Percentiles rank a stretch among this genome's conserved stretches.
These are phyloP conservation scores for Fusarium pseudoanthophilum DNA, from an alignment of 2,329 filamentous ascomycete species.

Conservation along the genomic window DNA sequence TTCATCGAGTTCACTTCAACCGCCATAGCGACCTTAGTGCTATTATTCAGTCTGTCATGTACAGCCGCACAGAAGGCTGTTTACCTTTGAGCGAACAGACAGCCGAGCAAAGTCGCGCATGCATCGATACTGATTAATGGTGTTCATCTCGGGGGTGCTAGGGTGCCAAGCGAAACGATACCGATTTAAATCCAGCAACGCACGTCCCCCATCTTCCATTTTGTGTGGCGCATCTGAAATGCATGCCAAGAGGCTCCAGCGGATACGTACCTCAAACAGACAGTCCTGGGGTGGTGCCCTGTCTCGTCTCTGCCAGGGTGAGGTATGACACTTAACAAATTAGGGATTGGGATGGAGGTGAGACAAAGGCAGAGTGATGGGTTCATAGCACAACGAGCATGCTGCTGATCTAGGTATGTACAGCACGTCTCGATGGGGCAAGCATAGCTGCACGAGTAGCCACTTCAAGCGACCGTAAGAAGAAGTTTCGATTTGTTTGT, in stretches of 20 bases:
- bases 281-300: neutral
- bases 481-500: neutral
- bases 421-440: neutral
- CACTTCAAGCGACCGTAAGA: neutral
- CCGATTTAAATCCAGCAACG: constrained; percentile 37
- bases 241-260: constrained; percentile 21
- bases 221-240: constrained; percentile 32
- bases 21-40: neutral
- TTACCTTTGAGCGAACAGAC: neutral
- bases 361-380: constrained; percentile 27
- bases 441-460: neutral
- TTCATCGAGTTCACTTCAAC: neutral
- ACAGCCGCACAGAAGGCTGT: neutral
- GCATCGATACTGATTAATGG: constrained; percentile 17
- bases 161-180: constrained; percentile 38
- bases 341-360: constrained; percentile 7
- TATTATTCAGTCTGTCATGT: neutral
- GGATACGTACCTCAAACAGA: constrained; percentile 23
- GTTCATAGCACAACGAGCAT: constrained; percentile 10
- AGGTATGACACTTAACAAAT: constrained; percentile 15
- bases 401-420: neutral
- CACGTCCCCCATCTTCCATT: constrained; percentile 26
- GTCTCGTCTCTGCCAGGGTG: constrained; percentile 10
- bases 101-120: constrained; percentile 33
- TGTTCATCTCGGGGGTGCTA: constrained; percentile 32